Evolutionary conservation across 495 filamentous ascomycete genomes (phyloP).

Genomic region (Elaphomyces granulatus): DNA sequence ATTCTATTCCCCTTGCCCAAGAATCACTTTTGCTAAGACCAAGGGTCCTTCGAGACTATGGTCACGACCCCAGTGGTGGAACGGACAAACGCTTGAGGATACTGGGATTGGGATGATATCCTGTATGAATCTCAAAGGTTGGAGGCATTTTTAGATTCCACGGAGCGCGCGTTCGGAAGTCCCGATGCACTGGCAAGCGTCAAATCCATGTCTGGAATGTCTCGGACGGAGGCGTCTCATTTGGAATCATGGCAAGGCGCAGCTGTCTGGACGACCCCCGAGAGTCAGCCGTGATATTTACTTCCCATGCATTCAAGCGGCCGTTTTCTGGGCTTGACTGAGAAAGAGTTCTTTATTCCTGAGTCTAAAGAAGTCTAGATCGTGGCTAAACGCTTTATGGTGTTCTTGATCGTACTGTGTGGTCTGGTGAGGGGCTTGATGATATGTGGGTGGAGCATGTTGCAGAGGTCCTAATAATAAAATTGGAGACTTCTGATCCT

Average conservation of each 20-base stretch:
- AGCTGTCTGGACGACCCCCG: conserved; percentile 24
- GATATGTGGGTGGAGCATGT: conserved; percentile 40
- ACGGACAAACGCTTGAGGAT: conserved; percentile 46
- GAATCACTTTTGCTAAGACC: conserved; percentile 51
- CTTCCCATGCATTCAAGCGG: conserved; percentile 26
- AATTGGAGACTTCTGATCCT: conserved; percentile 34
- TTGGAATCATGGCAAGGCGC: conserved; percentile 30
- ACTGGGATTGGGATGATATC: conserved; percentile 33
- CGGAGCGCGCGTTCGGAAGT: conserved; percentile 70
- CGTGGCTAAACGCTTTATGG: no score
- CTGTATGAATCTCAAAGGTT: conserved; percentile 49
- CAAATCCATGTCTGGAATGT: conserved; percentile 22
- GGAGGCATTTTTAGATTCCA: conserved; percentile 72
- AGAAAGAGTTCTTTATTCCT: conserved; percentile 29
- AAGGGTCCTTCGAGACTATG: conserved; percentile 44
- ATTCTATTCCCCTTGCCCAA: conserved; percentile 66
- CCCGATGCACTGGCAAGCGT: conserved; percentile 42
- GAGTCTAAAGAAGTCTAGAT: conserved; percentile 26
- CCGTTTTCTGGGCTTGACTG: conserved; percentile 19
- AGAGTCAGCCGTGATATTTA: conserved; percentile 26
- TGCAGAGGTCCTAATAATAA: conserved; percentile 54
- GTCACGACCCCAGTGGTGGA: conserved; percentile 74
- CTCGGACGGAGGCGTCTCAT: no score
- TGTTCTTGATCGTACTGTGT: conserved; percentile 53
- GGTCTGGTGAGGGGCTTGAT: conserved; percentile 39